phyloP scores from a whole-genome alignment of 2,329 filamentous ascomycete genomes.

The Penicillium sp. region DNA sequence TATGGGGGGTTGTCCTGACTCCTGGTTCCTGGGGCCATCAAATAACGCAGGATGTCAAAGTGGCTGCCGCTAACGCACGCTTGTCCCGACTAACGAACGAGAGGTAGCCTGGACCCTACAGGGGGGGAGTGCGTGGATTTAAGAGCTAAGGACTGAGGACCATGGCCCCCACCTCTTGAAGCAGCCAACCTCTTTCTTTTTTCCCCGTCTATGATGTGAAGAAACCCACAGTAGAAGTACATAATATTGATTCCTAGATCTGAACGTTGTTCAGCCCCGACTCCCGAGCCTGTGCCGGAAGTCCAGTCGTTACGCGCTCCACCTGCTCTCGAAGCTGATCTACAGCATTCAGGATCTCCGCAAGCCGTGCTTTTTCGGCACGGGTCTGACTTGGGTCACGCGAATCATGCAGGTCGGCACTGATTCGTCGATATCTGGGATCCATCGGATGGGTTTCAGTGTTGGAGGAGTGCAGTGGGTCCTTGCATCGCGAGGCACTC shows the following conservation, averaged over 20 bases:
- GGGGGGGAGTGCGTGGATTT: conserved; percentile 24
- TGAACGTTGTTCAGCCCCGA: background rate
- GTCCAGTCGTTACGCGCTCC: conserved; percentile 33
- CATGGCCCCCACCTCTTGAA: conserved; percentile 9
- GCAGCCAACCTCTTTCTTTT: conserved; percentile 4
- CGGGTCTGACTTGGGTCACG: conserved; percentile 25
- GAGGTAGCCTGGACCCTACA: conserved; percentile 5
- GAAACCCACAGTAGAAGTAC: background rate
- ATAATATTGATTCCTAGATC: background rate
- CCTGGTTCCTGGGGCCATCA: background rate
- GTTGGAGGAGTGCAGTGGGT: conserved; percentile 27
- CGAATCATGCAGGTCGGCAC: conserved; percentile 26
- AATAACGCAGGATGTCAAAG: conserved; percentile 10
- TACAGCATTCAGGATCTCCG: conserved; percentile 38
- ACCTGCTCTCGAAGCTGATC: conserved; percentile 38
- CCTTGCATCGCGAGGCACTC: conserved; percentile 27
- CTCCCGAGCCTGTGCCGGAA: conserved; percentile 23
- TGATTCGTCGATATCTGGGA: conserved; percentile 23
- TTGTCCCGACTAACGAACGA: conserved; percentile 3
- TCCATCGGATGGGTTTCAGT: conserved; percentile 24
- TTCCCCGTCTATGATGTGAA: background rate
- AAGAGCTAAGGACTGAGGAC: conserved; percentile 9
- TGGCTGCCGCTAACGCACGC: conserved; percentile 7
- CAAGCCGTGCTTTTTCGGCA: conserved; percentile 28
- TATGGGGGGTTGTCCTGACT: background rate